Evolutionary conservation across 148 eudicot species (phyloP).

Genomic region (Heliamphora exappendiculata): DNA sequence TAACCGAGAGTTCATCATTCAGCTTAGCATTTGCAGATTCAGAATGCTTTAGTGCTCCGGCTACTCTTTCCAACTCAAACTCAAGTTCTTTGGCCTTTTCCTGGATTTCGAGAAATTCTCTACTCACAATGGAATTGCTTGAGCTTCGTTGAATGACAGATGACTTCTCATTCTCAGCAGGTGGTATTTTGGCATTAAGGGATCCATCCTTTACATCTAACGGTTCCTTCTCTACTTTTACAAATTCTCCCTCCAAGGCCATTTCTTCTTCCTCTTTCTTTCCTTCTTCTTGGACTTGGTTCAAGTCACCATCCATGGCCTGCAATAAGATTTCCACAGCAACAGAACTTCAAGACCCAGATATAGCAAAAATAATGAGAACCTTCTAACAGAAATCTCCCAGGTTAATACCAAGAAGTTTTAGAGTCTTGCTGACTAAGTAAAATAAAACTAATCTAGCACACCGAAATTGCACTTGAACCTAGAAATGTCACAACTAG

Average conservation of each 20-base stretch:
- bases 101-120: slow-evolving; percentile 65
- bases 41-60: slow-evolving; percentile 41
- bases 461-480: background rate
- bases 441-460: background rate
- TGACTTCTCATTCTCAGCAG: slow-evolving; percentile 25
- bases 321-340: slow-evolving; percentile 5
- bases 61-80: slow-evolving; percentile 51
- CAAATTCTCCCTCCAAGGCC: slow-evolving; percentile 73
- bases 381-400: background rate
- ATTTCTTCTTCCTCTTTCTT: slow-evolving; percentile 64
- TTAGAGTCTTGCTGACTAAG: too few relatives aligned
- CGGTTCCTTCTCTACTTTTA: slow-evolving; percentile 84
- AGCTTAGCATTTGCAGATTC: slow-evolving; percentile 59
- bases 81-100: slow-evolving; percentile 73
- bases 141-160: slow-evolving; percentile 28
- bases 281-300: slow-evolving; percentile 26
- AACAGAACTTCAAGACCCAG: background rate
- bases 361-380: background rate
- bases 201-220: slow-evolving; percentile 37
- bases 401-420: background rate
- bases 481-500: background rate
- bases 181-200: slow-evolving; percentile 21
- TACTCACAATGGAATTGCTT: slow-evolving; percentile 28
- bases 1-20: slow-evolving; percentile 38
- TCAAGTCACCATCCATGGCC: slow-evolving; percentile 10